Percentiles rank a stretch among this genome's conserved stretches.
Evolutionary conservation across 306 rosid species (phyloP).

Genomic region (Sicyos edulis): DNA sequence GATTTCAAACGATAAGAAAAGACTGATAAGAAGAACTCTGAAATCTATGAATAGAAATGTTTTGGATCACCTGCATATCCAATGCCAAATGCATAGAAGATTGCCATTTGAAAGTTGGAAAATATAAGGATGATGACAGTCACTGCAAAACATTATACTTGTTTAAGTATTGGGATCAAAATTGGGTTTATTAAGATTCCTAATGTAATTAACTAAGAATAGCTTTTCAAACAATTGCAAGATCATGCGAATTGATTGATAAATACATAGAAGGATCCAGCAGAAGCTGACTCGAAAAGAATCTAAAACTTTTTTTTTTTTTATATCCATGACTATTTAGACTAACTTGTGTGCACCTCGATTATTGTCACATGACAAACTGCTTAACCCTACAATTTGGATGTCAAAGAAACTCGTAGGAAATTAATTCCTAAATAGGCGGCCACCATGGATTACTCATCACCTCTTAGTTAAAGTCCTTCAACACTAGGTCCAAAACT

Average conservation of each 20-base stretch:
- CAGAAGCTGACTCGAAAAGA: not conserved
- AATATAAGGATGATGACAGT: conserved; percentile 55
- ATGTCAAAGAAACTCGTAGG: too few relatives aligned
- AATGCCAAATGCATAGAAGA: conserved; percentile 60
- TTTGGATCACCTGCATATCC: conserved; percentile 54
- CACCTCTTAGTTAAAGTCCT: too few relatives aligned
- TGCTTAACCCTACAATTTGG: too few relatives aligned
- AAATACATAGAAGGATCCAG: not conserved
- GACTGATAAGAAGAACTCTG: not conserved
- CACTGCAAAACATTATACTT: conserved; percentile 41
- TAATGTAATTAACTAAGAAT: not conserved
- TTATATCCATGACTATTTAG: too few relatives aligned
- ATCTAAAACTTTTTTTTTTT: not conserved
- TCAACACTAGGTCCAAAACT: too few relatives aligned
- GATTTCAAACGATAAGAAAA: conserved; percentile 19
- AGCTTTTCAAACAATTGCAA: conserved; percentile 2
- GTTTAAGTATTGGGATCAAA: not conserved
- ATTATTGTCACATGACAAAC: too few relatives aligned
- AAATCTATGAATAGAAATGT: conserved; percentile 29
- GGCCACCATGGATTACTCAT: too few relatives aligned
- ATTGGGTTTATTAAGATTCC: not conserved
- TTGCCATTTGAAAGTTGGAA: conserved; percentile 81
- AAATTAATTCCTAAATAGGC: too few relatives aligned
- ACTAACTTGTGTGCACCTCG: too few relatives aligned
- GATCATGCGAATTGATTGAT: not conserved